phyloP scores from a whole-genome alignment of 495 filamentous ascomycete species.

The Aspergillus mulundensis region DNA sequence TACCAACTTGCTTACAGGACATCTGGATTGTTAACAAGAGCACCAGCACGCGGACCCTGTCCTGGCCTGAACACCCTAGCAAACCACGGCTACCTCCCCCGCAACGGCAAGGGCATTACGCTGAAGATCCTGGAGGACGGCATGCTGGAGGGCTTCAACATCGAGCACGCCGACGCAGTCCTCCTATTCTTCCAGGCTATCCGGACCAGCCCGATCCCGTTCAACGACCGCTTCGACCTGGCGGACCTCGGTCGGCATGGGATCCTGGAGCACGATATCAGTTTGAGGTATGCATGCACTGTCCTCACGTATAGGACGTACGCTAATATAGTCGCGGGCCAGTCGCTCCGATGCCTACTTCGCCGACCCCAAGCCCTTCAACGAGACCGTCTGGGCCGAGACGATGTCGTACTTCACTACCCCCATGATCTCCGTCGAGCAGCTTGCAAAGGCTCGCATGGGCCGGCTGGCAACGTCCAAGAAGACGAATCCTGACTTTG shows the following conservation, averaged over 20 bases:
- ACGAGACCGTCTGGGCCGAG: constrained; percentile 16
- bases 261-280: constrained; percentile 17
- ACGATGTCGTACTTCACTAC: constrained; percentile 16
- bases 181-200: constrained; percentile 10
- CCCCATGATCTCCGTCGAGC: constrained; percentile 13
- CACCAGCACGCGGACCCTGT: constrained; percentile 23
- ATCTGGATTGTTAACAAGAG: neutral
- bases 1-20: no score
- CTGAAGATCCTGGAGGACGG: constrained; percentile 13
- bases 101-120: constrained; percentile 16
- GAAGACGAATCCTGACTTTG: constrained; percentile 9
- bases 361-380: constrained; percentile 14
- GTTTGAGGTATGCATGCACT: constrained; percentile 1
- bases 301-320: no score
- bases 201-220: constrained; percentile 6
- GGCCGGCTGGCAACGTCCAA: constrained; percentile 14
- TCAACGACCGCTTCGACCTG: constrained; percentile 7
- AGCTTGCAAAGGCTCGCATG: constrained; percentile 15
- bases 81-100: constrained; percentile 54
- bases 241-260: constrained; percentile 4
- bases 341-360: constrained; percentile 17
- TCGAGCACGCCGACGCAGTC: constrained; percentile 9
- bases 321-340: neutral
- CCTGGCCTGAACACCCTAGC: constrained; percentile 54
- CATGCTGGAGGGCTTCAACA: constrained; percentile 16